These are phyloP conservation scores for Naegleria lovaniensis DNA, from an alignment of 208 protist genomes.

Conservation along the genomic window DNA sequence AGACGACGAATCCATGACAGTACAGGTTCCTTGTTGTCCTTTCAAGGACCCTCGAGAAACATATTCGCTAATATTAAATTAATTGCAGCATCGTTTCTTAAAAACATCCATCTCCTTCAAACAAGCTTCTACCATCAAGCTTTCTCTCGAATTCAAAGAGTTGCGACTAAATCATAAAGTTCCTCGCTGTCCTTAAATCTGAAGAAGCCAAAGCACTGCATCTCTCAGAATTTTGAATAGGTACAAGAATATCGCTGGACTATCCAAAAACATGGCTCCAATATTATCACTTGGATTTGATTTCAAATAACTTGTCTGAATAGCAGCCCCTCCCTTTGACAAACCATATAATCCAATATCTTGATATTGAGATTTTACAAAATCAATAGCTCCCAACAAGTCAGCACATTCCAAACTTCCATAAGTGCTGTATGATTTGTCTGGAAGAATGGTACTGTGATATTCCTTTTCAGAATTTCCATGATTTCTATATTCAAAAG, in stretches of 20 bases:
- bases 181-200: neutral
- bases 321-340: neutral
- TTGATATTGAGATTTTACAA: neutral
- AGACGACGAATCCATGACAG: neutral
- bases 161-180: neutral
- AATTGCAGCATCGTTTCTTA: neutral
- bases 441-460: neutral
- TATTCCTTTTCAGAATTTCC: neutral
- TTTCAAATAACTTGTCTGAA: neutral
- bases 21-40: neutral
- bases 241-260: neutral
- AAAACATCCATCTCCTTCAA: neutral
- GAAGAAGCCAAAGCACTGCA: too few species aligned
- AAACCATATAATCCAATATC: neutral
- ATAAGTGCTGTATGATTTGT: neutral
- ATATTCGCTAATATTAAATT: neutral
- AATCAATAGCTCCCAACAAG: neutral
- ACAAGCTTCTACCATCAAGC: neutral
- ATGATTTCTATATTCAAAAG: neutral
- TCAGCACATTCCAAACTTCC: neutral
- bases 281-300: neutral
- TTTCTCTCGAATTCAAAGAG: neutral
- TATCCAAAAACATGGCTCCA: neutral
- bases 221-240: too few species aligned
- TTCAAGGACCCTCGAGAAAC: constrained; percentile 22